Conservation (phyloP, 345 rosid genomes). For the Camelina sativa region DNA sequence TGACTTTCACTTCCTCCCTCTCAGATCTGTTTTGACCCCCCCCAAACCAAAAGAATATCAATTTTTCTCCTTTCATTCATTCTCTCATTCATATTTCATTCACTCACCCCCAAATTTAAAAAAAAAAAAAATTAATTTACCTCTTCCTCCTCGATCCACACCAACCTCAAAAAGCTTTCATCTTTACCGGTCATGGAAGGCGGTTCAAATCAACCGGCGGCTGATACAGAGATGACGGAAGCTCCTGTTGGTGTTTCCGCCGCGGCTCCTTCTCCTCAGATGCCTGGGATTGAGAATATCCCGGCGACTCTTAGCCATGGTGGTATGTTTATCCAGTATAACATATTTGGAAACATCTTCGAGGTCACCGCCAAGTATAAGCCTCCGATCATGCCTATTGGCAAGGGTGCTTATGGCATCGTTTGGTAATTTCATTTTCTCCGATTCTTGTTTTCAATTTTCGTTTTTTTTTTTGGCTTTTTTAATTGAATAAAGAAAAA, state of each 20-base stretch:
- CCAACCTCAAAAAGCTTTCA: conserved; percentile 10
- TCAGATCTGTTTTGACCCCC: conserved; percentile 43
- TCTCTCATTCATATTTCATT: conserved; percentile 9
- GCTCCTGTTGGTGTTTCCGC: conserved; percentile 44
- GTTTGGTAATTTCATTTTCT: conserved; percentile 66
- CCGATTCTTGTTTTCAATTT: background rate
- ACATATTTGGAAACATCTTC: conserved; percentile 93
- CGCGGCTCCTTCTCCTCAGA: conserved; percentile 46
- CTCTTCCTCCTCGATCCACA: conserved; percentile 24
- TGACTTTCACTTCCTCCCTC: conserved; percentile 33
- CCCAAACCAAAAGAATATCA: conserved; percentile 15
- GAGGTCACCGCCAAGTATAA: conserved; percentile 97
- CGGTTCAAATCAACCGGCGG: conserved; percentile 55
- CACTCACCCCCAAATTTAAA: conserved; percentile 21
- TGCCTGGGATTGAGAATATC: conserved; percentile 66
- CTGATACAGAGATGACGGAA: conserved; percentile 86
- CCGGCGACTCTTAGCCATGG: conserved; percentile 93
- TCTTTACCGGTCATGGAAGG: conserved; percentile 50
- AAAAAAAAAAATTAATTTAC: conserved; percentile 12
- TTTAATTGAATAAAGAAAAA: background rate
- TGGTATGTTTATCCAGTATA: conserved; percentile 93
- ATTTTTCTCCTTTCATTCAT: background rate
- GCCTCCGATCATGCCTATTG: conserved; percentile 99
- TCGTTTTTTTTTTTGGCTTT: background rate
- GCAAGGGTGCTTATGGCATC: conserved; percentile 99